These are phyloP conservation scores for Eimeria sp. DNA, from an alignment of 169 alveolate genomes.

Conservation along the genomic window DNA sequence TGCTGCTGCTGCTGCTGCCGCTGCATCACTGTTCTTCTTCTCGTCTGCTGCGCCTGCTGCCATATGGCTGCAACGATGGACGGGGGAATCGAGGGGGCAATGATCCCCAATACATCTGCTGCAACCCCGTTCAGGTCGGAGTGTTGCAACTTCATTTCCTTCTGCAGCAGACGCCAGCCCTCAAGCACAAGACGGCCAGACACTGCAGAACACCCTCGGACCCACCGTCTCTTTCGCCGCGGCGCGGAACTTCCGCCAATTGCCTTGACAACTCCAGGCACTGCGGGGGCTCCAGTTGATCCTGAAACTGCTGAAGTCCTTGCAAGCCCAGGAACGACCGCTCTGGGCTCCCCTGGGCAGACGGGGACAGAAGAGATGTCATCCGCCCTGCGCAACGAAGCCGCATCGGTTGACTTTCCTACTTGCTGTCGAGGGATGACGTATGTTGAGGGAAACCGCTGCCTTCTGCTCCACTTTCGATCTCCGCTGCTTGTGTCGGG, in stretches of 20 bases:
- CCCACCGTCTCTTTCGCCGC: conserved; percentile 33
- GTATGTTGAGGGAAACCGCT: background rate
- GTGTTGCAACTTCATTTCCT: conserved; percentile 78
- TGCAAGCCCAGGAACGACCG: background rate
- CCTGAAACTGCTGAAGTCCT: background rate
- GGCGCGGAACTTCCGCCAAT: background rate
- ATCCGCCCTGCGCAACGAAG: conserved; percentile 43
- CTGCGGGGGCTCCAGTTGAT: background rate
- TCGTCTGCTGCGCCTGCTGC: conserved; percentile 77
- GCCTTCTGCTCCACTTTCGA: background rate
- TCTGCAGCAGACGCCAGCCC: conserved; percentile 78
- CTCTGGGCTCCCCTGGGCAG: background rate
- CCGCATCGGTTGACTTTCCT: background rate
- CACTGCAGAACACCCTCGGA: conserved; percentile 39
- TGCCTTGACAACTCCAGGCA: background rate
- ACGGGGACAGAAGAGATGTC: conserved; percentile 21
- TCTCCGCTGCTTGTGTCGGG: background rate
- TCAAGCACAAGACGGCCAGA: conserved; percentile 78
- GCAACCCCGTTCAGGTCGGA: conserved; percentile 74
- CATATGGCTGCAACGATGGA: conserved; percentile 65
- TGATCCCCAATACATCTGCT: conserved; percentile 52
- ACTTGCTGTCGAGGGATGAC: background rate
- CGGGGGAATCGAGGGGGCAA: conserved; percentile 52
- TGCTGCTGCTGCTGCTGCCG: conserved; percentile 51
- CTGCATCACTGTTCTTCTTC: background rate